phyloP scores from a whole-genome alignment of 257 asterid species.

The Nicotiana tomentosiformis region DNA sequence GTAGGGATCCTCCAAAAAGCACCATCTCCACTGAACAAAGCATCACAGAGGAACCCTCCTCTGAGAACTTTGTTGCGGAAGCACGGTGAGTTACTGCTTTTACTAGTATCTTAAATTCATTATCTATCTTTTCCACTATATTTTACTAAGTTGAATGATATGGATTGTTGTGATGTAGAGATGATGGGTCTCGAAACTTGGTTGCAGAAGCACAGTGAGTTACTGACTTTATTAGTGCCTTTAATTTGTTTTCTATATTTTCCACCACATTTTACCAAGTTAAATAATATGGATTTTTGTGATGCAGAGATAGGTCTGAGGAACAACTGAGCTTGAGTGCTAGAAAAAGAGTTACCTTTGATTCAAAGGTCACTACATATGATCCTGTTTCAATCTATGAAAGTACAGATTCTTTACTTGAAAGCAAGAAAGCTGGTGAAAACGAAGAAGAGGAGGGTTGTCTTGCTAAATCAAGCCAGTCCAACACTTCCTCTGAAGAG shows the following conservation, averaged over 20 bases:
- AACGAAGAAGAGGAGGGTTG: slow-evolving; percentile 23
- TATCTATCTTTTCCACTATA: neutral
- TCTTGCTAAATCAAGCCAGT: slow-evolving; percentile 19
- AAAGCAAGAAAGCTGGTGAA: slow-evolving; percentile 12
- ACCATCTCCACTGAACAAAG: slow-evolving; percentile 31
- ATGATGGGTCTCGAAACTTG: neutral
- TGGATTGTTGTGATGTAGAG: neutral
- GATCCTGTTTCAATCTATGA: slow-evolving; percentile 54
- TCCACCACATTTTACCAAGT: neutral
- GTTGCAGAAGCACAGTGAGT: slow-evolving; percentile 50
- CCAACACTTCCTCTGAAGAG: slow-evolving; percentile 40
- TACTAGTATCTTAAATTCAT: neutral
- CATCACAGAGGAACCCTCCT: slow-evolving; percentile 32
- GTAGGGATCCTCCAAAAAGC: slow-evolving; percentile 30
- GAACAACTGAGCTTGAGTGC: slow-evolving; percentile 47
- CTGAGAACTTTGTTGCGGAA: slow-evolving; percentile 30
- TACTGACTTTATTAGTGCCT: slow-evolving; percentile 1
- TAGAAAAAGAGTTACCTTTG: slow-evolving; percentile 71
- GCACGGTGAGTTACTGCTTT: slow-evolving; percentile 39
- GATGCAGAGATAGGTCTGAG: slow-evolving; percentile 44
- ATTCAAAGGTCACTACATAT: slow-evolving; percentile 63
- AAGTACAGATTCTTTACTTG: slow-evolving; percentile 57
- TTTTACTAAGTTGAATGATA: neutral
- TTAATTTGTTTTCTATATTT: neutral
- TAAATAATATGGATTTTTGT: slow-evolving; percentile 1